Evolutionary conservation across 192 early-diverging fungal species (phyloP).

Genomic region (Haplosporangium gracile): DNA sequence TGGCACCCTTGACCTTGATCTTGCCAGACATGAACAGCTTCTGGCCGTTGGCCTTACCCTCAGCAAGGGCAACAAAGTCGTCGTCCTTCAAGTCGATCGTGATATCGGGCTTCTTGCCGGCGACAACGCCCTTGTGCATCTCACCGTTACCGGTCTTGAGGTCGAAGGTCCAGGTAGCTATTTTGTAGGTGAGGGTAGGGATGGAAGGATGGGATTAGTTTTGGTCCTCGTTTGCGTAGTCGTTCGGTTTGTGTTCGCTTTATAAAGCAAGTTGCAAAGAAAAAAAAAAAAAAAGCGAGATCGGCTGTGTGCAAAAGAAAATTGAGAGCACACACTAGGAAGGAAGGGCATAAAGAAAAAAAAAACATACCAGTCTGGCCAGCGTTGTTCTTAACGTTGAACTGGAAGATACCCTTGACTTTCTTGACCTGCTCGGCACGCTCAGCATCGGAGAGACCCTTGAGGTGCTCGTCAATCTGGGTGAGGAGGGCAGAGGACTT

Average conservation of each 20-base stretch:
- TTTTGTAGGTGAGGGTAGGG: not conserved
- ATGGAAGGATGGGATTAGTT: not conserved
- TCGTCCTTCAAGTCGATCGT: constrained; percentile 79
- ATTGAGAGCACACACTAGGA: not conserved
- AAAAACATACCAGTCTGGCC: constrained; percentile 60
- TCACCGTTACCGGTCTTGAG: constrained; percentile 73
- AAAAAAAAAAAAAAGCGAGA: not conserved
- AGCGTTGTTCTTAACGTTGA: constrained; percentile 82
- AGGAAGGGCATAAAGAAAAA: not conserved
- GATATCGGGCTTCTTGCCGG: constrained; percentile 76
- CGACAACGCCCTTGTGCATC: constrained; percentile 58
- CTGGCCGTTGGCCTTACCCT: constrained; percentile 90
- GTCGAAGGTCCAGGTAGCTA: constrained; percentile 87
- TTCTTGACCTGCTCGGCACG: constrained; percentile 75
- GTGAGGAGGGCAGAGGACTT: constrained; percentile 81
- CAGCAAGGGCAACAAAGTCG: constrained; percentile 86
- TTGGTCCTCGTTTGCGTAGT: not conserved
- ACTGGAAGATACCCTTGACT: constrained; percentile 90
- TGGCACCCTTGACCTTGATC: constrained; percentile 86
- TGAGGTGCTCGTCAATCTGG: constrained; percentile 72
- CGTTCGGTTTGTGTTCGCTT: not conserved
- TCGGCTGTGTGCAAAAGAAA: not conserved
- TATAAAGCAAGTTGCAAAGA: not conserved
- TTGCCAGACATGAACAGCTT: constrained; percentile 93
- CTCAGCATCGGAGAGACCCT: constrained; percentile 68